These are phyloP conservation scores for Naganishia kalamii DNA, from an alignment of 768 basidiomycete genomes.

Conservation along the genomic window DNA sequence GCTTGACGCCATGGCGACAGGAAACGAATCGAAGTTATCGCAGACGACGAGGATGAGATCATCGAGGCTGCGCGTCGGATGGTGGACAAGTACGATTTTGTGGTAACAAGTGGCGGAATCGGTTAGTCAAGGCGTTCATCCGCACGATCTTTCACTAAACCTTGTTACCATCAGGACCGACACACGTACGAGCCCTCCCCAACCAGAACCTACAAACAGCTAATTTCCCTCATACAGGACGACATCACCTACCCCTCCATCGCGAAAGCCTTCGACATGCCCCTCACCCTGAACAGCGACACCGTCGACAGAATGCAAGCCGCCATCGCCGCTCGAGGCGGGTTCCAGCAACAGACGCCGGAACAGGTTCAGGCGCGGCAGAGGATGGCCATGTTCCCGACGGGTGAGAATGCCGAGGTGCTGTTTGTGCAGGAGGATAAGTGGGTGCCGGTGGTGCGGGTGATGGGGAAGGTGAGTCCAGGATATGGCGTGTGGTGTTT, in stretches of 20 bases:
- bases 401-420: constrained; percentile 59
- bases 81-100: constrained; percentile 76
- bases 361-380: constrained; percentile 70
- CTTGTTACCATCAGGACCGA: neutral
- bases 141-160: neutral
- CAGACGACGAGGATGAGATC: constrained; percentile 85
- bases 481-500: neutral
- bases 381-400: constrained; percentile 86
- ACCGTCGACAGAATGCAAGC: constrained; percentile 68
- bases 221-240: constrained; percentile 20
- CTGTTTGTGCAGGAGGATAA: constrained; percentile 71
- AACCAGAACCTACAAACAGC: neutral
- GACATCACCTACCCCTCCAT: constrained; percentile 87
- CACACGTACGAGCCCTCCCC: neutral
- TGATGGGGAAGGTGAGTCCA: constrained; percentile 59
- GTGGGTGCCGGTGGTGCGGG: constrained; percentile 88
- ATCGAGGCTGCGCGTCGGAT: constrained; percentile 78
- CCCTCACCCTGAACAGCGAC: constrained; percentile 67
- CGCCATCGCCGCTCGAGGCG: constrained; percentile 49
- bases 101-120: constrained; percentile 84
- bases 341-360: constrained; percentile 60
- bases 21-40: constrained; percentile 81
- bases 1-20: constrained; percentile 46
- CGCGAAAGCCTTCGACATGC: constrained; percentile 69
- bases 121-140: constrained; percentile 51